These are phyloP conservation scores for Afroboletus lepidellus DNA, from an alignment of 1,284 basidiomycete species.

Conservation along the genomic window DNA sequence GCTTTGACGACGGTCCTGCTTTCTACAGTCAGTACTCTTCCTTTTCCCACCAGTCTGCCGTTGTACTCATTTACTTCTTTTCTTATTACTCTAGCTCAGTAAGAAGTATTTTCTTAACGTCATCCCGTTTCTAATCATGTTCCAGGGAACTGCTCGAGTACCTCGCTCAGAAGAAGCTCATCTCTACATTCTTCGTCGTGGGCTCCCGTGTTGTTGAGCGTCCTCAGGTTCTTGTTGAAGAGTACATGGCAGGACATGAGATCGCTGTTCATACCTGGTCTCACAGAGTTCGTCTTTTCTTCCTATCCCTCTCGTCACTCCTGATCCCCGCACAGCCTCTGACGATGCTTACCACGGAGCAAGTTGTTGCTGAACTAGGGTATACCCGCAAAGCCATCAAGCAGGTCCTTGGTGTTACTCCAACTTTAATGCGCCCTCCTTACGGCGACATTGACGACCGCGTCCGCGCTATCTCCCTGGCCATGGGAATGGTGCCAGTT, in stretches of 20 bases:
- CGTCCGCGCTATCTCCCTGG: slow-evolving; percentile 79
- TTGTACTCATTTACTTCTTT: slow-evolving; percentile 3
- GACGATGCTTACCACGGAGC: slow-evolving; percentile 80
- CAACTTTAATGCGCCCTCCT: slow-evolving; percentile 65
- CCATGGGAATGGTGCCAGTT: slow-evolving; percentile 80
- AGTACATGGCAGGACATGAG: slow-evolving; percentile 85
- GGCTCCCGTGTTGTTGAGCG: slow-evolving; percentile 86
- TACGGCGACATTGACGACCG: slow-evolving; percentile 78
- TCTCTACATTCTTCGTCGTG: slow-evolving; percentile 90
- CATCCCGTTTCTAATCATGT: slow-evolving; percentile 17
- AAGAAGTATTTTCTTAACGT: slow-evolving; percentile 18
- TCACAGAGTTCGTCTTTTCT: slow-evolving; percentile 47
- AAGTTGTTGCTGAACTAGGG: slow-evolving; percentile 92
- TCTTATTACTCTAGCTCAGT: slow-evolving; percentile 47
- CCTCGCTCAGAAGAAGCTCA: slow-evolving; percentile 63
- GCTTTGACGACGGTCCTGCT: slow-evolving; percentile 84
- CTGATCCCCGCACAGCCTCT: slow-evolving; percentile 48
- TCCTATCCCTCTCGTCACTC: background rate
- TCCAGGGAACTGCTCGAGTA: slow-evolving; percentile 65
- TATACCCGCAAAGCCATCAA: slow-evolving; percentile 90
- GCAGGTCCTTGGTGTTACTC: slow-evolving; percentile 73
- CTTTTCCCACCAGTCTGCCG: background rate
- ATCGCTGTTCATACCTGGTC: slow-evolving; percentile 81
- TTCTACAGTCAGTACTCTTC: slow-evolving; percentile 62
- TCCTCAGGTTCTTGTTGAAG: slow-evolving; percentile 74